Percentiles rank a stretch among this genome's conserved stretches.
phyloP scores from a whole-genome alignment of 768 basidiomycete genomes.

The Xerocomellus chrysenteron region DNA sequence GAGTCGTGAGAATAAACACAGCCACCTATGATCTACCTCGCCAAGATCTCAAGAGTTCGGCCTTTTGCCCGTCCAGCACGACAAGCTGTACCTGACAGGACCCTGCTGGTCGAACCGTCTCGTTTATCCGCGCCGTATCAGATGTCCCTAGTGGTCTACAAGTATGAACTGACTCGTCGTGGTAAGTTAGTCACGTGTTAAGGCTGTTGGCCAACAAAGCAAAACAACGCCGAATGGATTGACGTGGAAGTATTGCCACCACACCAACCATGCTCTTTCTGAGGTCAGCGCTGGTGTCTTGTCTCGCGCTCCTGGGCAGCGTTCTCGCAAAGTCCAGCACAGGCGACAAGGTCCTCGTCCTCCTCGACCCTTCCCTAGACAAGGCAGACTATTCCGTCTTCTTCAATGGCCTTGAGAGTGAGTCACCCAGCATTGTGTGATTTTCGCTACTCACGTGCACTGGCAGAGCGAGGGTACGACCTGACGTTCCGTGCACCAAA shows the following conservation, averaged over 20 bases:
- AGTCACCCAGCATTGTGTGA: conserved; percentile 9
- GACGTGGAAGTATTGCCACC: conserved; percentile 20
- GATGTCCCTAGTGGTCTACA: neutral
- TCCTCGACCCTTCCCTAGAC: conserved; percentile 72
- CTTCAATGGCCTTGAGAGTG: conserved; percentile 77
- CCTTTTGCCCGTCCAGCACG: too few species aligned
- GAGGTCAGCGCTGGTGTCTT: conserved; percentile 25
- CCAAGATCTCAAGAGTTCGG: too few species aligned
- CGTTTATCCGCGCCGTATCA: too few species aligned
- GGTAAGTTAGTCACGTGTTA: conserved; percentile 14
- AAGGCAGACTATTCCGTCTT: conserved; percentile 76
- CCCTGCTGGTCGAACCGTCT: too few species aligned
- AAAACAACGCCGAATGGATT: conserved; percentile 13
- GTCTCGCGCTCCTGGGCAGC: conserved; percentile 28
- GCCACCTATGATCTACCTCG: neutral
- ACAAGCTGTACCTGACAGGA: too few species aligned
- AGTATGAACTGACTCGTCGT: neutral
- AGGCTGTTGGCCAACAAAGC: conserved; percentile 18
- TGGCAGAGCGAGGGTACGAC: conserved; percentile 75
- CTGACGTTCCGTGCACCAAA: conserved; percentile 85
- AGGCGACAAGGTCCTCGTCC: conserved; percentile 79
- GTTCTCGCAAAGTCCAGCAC: conserved; percentile 67
- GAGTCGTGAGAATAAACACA: conserved; percentile 17
- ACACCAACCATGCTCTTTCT: conserved; percentile 29
- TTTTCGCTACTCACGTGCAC: neutral